These are phyloP conservation scores for Apiotrichum gracile DNA, from an alignment of 1,284 basidiomycete genomes.

Conservation along the genomic window DNA sequence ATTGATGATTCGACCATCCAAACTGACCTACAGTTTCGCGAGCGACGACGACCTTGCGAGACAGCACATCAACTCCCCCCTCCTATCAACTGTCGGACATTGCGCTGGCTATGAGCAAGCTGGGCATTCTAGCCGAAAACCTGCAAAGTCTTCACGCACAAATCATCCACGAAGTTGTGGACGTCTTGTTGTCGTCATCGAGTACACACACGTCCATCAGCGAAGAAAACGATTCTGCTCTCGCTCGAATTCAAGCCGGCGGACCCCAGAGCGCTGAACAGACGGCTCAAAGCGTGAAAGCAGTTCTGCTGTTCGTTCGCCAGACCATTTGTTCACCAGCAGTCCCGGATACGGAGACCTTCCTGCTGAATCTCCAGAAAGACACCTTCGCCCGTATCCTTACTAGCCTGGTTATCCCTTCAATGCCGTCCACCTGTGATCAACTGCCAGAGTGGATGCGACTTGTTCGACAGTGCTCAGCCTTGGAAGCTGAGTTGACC, in stretches of 20 bases:
- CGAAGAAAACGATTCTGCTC: not conserved
- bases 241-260: too few species aligned
- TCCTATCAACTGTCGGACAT: not conserved
- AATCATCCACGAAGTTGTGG: slow-evolving; percentile 11
- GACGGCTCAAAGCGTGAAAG: slow-evolving; percentile 16
- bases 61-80: not conserved
- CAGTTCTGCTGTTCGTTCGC: slow-evolving; percentile 17
- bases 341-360: slow-evolving; percentile 17
- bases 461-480: slow-evolving; percentile 54
- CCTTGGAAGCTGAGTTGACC: slow-evolving; percentile 56
- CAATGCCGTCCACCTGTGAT: slow-evolving; percentile 59
- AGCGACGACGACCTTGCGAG: not conserved
- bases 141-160: slow-evolving; percentile 16
- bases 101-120: not conserved
- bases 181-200: not conserved
- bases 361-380: slow-evolving; percentile 10
- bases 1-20: not conserved
- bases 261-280: not conserved
- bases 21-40: not conserved
- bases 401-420: slow-evolving; percentile 59
- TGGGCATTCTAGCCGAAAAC: not conserved
- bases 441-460: slow-evolving; percentile 59
- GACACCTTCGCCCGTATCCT: slow-evolving; percentile 50
- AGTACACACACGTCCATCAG: not conserved
- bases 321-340: slow-evolving; percentile 8